Evolutionary conservation across 345 rosid genomes (phyloP), one percentile per base, ranked within the genome.

Genomic region (Citrus trifoliata): DNA sequence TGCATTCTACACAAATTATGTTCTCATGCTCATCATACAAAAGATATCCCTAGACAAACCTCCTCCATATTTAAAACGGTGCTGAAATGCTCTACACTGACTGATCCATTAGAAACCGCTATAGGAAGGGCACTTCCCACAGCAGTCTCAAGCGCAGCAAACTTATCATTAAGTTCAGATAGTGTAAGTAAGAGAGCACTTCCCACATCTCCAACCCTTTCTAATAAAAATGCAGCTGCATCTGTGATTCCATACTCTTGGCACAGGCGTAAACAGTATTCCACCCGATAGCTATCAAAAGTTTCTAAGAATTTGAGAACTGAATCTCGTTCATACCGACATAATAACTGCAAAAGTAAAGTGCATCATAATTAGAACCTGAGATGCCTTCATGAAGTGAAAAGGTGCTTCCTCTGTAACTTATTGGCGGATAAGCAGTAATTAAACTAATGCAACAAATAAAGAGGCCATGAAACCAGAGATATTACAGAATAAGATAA

Each of bases 141-240:
- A 19, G 88, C 89, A 78, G 77, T 40, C 76, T 93, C 97, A 68
- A 96, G 98, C 83, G 87, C 85, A 27, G 75, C 62, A 83, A 91
- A 90, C 81, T 93, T 93, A 74, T 91, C 90, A 75, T 87, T 60
- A 83, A 96, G 97, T 72, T 90, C 86, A 84, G 97, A 88, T 71
- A 96, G 93, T 65, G 92, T 87, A 66, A 96, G 97, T 53, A 90
- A 87, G 80, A 96, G 95, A 81, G 99, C 98, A 82, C 92, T 93
- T 73, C 97, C 97, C 18, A 90, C 99, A 87, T 96, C 99, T 83
- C 99, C 99, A 70, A 96, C 99, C 83, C 99, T 93, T 85, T 96
- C 99, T 82, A 96, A 83, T 80, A 96, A 90, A 85, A 91, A 96
- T 62, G 98, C 98, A 75, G 98, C 94, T 69, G 95, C 99, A 86